Conservation (phyloP, 2,329 filamentous ascomycete genomes). For the Penicillium psychrosexuale region DNA sequence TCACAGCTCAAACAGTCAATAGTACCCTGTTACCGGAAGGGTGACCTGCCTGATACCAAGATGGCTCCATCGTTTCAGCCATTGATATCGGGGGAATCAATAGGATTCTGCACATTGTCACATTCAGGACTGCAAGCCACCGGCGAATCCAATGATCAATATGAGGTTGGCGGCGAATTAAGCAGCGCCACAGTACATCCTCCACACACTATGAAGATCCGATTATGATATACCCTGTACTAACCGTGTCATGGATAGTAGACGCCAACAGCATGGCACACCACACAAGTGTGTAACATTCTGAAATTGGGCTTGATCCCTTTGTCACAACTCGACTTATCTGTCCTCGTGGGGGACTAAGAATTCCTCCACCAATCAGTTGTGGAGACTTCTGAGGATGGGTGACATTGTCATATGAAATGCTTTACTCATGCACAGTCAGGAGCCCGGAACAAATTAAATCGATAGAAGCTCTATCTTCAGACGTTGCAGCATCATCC, state of each 20-base stretch:
- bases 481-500: background rate
- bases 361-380: slow-evolving; percentile 4
- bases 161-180: background rate
- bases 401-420: slow-evolving; percentile 14
- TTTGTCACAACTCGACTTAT: background rate
- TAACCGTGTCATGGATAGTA: background rate
- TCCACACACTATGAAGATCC: background rate
- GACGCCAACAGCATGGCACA: background rate
- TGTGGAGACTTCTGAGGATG: background rate
- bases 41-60: background rate
- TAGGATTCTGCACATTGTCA: background rate
- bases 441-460: slow-evolving; percentile 10
- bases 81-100: background rate
- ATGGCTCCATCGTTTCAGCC: background rate
- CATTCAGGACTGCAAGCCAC: background rate
- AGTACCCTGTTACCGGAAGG: background rate
- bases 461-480: background rate
- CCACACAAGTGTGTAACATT: background rate
- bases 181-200: background rate
- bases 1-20: background rate
- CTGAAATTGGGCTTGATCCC: background rate
- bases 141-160: background rate
- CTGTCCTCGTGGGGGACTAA: background rate
- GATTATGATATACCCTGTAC: background rate
- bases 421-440: background rate